Conservation (phyloP, 2,329 filamentous ascomycete species). For the Penicillium italicum region DNA sequence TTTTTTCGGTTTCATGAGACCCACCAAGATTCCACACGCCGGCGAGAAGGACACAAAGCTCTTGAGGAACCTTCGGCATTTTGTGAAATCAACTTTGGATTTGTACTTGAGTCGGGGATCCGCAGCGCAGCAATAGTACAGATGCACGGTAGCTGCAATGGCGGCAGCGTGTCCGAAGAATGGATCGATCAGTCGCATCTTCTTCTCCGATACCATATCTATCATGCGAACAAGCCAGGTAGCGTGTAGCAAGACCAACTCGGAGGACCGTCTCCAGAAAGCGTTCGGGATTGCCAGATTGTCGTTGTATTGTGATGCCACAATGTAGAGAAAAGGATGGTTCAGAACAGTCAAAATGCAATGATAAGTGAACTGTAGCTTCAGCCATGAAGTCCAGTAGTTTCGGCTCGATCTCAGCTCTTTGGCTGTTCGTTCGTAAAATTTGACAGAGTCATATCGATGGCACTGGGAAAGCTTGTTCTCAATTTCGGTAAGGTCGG, state of each 20-base stretch:
- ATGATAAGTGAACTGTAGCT: slow-evolving; percentile 54
- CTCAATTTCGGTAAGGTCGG: slow-evolving; percentile 52
- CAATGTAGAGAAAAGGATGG: slow-evolving; percentile 54
- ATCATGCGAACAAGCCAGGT: slow-evolving; percentile 56
- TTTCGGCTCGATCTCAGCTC: slow-evolving; percentile 46
- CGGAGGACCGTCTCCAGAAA: slow-evolving; percentile 53
- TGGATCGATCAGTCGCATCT: slow-evolving; percentile 49
- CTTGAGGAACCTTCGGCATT: slow-evolving; percentile 50
- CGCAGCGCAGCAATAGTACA: slow-evolving; percentile 54
- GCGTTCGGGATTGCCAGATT: slow-evolving; percentile 54
- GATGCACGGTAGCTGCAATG: slow-evolving; percentile 53
- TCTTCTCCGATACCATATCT: slow-evolving; percentile 53
- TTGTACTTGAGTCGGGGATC: slow-evolving; percentile 50
- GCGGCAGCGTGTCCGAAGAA: slow-evolving; percentile 53
- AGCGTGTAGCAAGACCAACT: slow-evolving; percentile 50
- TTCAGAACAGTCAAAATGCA: slow-evolving; percentile 52
- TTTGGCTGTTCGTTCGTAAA: slow-evolving; percentile 49
- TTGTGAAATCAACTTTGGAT: slow-evolving; percentile 52
- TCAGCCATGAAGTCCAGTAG: slow-evolving; percentile 54
- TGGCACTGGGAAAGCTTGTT: slow-evolving; percentile 48
- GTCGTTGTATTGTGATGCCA: slow-evolving; percentile 51
- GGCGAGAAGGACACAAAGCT: slow-evolving; percentile 48
- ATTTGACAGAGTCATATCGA: slow-evolving; percentile 53
- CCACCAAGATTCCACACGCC: slow-evolving; percentile 47
- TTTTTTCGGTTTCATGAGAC: slow-evolving; percentile 9